Conservation (phyloP, 169 alveolate species). For the Eimeria necatrix region DNA sequence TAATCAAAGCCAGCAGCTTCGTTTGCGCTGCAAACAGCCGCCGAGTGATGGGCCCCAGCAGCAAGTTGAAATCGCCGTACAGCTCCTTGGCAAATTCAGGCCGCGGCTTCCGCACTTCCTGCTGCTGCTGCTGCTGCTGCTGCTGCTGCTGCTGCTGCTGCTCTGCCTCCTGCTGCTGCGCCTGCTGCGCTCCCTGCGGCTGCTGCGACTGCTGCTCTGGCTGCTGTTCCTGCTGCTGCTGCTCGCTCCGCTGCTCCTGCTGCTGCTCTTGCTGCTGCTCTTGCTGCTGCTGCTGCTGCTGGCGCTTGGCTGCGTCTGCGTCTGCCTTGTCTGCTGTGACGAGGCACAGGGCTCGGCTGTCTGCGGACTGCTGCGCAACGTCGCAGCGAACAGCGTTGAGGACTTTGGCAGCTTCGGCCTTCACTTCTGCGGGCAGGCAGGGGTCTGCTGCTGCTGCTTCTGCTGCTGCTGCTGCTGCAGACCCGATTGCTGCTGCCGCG, state of each 20-base stretch:
- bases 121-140: constrained; percentile 6
- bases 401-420: constrained; percentile 15
- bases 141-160: constrained; percentile 50
- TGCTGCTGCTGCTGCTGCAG: constrained; percentile 46
- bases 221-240: constrained; percentile 8
- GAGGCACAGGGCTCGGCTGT: constrained; percentile 60
- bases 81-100: constrained; percentile 65
- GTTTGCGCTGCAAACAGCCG: constrained; percentile 69
- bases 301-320: not conserved
- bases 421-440: not conserved
- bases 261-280: not conserved
- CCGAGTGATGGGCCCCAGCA: constrained; percentile 58
- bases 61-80: constrained; percentile 76
- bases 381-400: constrained; percentile 15
- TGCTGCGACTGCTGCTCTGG: not conserved
- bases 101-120: not conserved
- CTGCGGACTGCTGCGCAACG: constrained; percentile 43
- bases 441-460: constrained; percentile 58
- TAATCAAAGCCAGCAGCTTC: constrained; percentile 55
- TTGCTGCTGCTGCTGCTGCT: constrained; percentile 29
- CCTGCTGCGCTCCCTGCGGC: constrained; percentile 49
- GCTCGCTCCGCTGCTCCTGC: not conserved
- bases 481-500: constrained; percentile 51
- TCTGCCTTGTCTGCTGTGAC: constrained; percentile 54
- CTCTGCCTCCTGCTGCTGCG: constrained; percentile 7